Conservation (phyloP, 306 rosid genomes). For the Lupinus albus region DNA sequence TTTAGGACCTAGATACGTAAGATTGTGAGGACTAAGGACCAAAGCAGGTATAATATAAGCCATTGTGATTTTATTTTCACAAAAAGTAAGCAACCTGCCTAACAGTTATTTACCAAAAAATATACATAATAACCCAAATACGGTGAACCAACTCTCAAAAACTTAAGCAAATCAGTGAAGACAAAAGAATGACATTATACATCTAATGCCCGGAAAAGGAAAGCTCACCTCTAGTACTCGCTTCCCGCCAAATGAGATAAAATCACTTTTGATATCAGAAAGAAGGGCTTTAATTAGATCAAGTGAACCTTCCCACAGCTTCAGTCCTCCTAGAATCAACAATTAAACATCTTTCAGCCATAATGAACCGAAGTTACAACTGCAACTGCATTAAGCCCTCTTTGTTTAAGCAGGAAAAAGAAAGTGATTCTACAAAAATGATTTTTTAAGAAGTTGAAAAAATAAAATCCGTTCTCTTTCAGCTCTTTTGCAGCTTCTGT, state of each 20-base stretch:
- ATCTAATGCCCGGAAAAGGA: slow-evolving; percentile 9
- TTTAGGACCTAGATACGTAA: not conserved
- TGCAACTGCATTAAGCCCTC: not conserved
- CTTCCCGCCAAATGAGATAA: slow-evolving; percentile 59
- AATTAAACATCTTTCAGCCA: slow-evolving; percentile 16
- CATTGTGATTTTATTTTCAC: not conserved
- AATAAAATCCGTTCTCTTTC: no score
- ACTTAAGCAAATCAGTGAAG: not conserved
- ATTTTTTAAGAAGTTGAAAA: no score
- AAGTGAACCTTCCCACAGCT: slow-evolving; percentile 92
- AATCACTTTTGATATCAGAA: slow-evolving; percentile 55
- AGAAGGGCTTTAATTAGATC: slow-evolving; percentile 78
- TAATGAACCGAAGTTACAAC: slow-evolving; percentile 30
- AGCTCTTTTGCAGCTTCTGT: no score
- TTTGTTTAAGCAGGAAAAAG: no score
- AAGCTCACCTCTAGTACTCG: slow-evolving; percentile 84
- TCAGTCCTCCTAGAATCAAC: slow-evolving; percentile 70
- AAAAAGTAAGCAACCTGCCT: not conserved
- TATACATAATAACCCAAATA: slow-evolving; percentile 41
- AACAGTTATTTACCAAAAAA: not conserved
- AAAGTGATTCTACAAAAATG: no score
- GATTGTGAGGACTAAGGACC: not conserved
- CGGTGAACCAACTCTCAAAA: no score
- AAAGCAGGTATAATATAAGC: not conserved
- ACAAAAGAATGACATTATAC: not conserved